These are phyloP conservation scores for Colletotrichum incanum DNA, from an alignment of 2,329 filamentous ascomycete genomes.

Conservation along the genomic window DNA sequence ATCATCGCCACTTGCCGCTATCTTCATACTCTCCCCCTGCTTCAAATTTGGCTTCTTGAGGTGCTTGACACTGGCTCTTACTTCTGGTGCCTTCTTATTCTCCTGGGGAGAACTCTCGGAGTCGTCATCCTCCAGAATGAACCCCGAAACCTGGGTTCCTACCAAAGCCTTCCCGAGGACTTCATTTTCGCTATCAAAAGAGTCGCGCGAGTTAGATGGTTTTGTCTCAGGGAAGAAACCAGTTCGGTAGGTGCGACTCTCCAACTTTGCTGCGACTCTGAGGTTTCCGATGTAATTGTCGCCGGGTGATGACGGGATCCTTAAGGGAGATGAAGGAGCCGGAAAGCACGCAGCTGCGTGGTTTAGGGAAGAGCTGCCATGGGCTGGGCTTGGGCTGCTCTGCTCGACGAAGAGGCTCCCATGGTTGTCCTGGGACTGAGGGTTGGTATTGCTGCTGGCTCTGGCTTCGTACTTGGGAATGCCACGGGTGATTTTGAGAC, in stretches of 20 bases:
- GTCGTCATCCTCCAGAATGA: constrained; percentile 25
- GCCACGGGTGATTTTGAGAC: neutral
- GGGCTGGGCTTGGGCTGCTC: neutral
- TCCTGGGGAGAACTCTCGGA: neutral
- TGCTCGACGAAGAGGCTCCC: constrained; percentile 11
- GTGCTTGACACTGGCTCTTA: neutral
- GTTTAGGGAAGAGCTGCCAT: neutral
- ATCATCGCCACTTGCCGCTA: neutral
- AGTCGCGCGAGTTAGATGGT: too few species aligned
- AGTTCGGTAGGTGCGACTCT: constrained; percentile 3
- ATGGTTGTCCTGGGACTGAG: neutral
- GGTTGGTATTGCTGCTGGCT: neutral
- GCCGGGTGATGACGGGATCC: constrained; percentile 3
- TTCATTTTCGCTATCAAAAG: neutral
- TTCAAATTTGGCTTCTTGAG: neutral
- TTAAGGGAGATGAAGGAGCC: constrained; percentile 1
- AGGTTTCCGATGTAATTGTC: neutral
- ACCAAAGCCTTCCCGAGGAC: neutral
- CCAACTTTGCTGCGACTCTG: constrained; percentile 10
- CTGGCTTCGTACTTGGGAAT: neutral
- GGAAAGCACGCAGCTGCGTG: neutral
- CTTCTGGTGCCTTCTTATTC: neutral
- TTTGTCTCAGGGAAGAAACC: constrained; percentile 11
- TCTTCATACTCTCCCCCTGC: neutral
- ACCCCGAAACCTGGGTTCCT: constrained; percentile 11